A percentile compares a stretch with the other conserved stretches of the same genome.
Conservation (phyloP, 192 early-diverging fungal species). For the Jimgerdemannia flammicorona region DNA sequence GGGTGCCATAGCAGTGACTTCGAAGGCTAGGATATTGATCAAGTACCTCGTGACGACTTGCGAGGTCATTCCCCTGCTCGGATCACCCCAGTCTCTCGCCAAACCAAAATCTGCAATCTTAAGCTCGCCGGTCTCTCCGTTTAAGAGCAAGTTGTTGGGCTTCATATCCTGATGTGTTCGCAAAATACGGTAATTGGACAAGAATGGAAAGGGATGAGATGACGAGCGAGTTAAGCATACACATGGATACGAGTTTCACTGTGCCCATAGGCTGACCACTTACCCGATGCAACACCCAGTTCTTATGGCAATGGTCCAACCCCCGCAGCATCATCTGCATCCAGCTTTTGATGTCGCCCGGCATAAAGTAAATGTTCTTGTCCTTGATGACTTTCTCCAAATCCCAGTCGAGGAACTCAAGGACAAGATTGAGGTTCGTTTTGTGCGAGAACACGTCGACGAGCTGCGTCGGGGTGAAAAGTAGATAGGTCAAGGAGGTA, state of each 20-base stretch:
- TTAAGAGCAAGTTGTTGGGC: conserved; percentile 82
- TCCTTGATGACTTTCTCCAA: conserved; percentile 97
- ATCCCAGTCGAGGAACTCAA: conserved; percentile 94
- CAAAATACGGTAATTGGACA: not conserved
- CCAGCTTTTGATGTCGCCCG: conserved; percentile 95
- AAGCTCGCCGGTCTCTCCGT: conserved; percentile 73
- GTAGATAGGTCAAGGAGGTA: not conserved
- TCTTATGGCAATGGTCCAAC: conserved; percentile 85
- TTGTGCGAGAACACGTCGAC: conserved; percentile 93
- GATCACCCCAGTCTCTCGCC: conserved; percentile 92
- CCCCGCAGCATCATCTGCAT: conserved; percentile 95
- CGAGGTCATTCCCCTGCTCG: conserved; percentile 78
- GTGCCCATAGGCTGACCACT: not conserved
- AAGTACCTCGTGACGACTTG: conserved; percentile 84
- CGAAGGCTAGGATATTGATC: not conserved
- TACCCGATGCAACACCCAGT: conserved; percentile 88
- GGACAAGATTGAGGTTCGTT: conserved; percentile 86
- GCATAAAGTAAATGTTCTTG: conserved; percentile 81
- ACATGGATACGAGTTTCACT: no score
- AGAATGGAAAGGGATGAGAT: not conserved
- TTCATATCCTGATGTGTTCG: conserved; percentile 67
- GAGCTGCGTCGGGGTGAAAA: conserved; percentile 46
- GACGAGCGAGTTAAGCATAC: no score
- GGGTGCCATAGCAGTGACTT: not conserved
- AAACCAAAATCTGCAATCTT: conserved; percentile 99